Conservation (phyloP, 2,329 filamentous ascomycete genomes). For the Colletotrichum paranaense region DNA sequence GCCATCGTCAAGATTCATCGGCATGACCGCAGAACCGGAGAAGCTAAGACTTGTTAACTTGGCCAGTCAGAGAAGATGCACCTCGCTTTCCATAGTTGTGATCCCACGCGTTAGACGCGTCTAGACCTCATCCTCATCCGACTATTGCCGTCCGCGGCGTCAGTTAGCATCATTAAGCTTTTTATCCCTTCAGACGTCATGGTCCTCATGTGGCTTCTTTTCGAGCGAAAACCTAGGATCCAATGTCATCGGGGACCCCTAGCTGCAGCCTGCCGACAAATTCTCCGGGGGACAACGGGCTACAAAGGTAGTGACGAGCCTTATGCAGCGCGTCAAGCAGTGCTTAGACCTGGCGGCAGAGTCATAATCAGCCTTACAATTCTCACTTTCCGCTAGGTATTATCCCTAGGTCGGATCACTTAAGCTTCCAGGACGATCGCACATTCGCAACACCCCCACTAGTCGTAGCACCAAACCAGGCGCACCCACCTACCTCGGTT, state of each 20-base stretch:
- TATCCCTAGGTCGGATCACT: background rate
- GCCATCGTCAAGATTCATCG: background rate
- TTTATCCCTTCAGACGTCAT: background rate
- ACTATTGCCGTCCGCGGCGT: background rate
- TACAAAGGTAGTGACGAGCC: background rate
- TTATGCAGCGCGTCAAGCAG: no score
- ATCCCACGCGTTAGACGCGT: background rate
- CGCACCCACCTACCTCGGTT: background rate
- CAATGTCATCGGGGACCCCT: background rate
- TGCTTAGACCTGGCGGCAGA: background rate
- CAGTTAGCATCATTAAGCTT: background rate
- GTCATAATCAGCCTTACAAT: conserved; percentile 9
- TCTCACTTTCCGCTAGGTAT: background rate
- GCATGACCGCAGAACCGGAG: background rate
- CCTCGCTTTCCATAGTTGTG: background rate
- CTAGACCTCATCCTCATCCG: no score
- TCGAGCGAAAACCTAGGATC: background rate
- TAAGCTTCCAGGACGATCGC: background rate
- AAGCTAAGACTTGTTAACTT: background rate
- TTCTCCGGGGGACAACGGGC: background rate
- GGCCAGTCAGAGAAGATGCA: background rate
- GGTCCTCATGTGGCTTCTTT: background rate
- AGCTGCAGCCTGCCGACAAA: background rate
- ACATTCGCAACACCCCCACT: background rate
- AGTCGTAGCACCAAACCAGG: background rate